phyloP scores from a whole-genome alignment of 257 asterid genomes.

The Primulina huaijiensis region DNA sequence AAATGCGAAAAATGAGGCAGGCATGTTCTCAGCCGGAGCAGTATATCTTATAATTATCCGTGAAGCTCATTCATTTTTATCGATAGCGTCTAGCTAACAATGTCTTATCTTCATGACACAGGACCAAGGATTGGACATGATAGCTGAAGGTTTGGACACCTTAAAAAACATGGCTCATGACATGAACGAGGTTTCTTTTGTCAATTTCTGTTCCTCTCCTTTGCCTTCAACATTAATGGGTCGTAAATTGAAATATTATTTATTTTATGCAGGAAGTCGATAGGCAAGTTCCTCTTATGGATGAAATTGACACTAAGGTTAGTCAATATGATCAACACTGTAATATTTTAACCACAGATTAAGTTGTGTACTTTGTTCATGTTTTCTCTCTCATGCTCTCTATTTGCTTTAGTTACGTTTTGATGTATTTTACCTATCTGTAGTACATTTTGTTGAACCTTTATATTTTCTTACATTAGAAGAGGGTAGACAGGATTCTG shows the following conservation, averaged over 20 bases:
- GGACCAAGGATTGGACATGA: slow-evolving; percentile 96
- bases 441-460: not conserved
- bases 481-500: not conserved
- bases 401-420: not conserved
- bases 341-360: slow-evolving; percentile 12
- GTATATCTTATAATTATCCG: slow-evolving; percentile 13
- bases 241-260: slow-evolving; percentile 13
- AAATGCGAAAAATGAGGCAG: slow-evolving; percentile 95
- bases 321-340: slow-evolving; percentile 14
- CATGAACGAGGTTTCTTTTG: slow-evolving; percentile 83
- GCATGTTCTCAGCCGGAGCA: slow-evolving; percentile 44
- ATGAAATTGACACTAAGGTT: slow-evolving; percentile 97
- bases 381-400: not conserved
- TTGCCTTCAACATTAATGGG: slow-evolving; percentile 15
- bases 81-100: slow-evolving; percentile 1
- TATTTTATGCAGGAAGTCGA: slow-evolving; percentile 75
- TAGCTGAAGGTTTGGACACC: slow-evolving; percentile 92
- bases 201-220: slow-evolving; percentile 4
- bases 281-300: slow-evolving; percentile 98
- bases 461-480: not conserved
- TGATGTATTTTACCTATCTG: not conserved
- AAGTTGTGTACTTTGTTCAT: slow-evolving; percentile 4
- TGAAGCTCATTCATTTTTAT: not conserved
- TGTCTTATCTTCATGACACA: slow-evolving; percentile 29
- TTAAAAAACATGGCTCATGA: slow-evolving; percentile 89